phyloP scores from a whole-genome alignment of 345 rosid species.

The Ceriops tagal region DNA sequence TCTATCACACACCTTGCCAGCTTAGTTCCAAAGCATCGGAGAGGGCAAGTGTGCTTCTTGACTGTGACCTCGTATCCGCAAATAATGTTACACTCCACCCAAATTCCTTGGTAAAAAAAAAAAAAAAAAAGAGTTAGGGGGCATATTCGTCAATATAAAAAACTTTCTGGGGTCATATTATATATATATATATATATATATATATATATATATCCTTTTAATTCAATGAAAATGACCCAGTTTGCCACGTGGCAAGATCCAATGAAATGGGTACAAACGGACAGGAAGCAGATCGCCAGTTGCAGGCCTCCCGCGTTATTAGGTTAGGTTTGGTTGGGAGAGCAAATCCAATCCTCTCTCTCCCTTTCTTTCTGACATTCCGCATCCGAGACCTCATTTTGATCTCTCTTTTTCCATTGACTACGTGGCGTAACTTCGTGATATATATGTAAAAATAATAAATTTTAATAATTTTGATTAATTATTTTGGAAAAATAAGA shows the following conservation, averaged over 20 bases:
- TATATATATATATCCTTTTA: background rate
- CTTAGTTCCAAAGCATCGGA: conserved; percentile 28
- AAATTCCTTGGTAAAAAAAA: background rate
- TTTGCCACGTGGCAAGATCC: conserved; percentile 28
- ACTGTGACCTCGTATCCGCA: conserved; percentile 27
- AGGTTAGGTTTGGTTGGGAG: conserved; percentile 11
- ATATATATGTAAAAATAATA: too few relatives aligned
- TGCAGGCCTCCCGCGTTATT: conserved; percentile 19
- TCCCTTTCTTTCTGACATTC: conserved; percentile 27
- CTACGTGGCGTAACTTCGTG: too few relatives aligned
- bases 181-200: too few relatives aligned
- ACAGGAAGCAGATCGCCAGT: conserved; percentile 28
- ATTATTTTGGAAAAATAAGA: too few relatives aligned
- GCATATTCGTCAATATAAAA: background rate
- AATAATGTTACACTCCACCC: conserved; percentile 26
- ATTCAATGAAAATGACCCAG: background rate
- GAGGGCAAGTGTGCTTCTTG: conserved; percentile 31
- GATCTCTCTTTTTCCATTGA: too few relatives aligned
- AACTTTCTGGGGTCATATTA: background rate
- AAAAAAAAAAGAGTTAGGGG: background rate
- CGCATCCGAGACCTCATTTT: background rate
- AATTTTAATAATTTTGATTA: too few relatives aligned
- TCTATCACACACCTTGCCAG: background rate
- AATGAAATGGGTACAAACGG: conserved; percentile 1
- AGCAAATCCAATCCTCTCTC: conserved; percentile 18